phyloP scores from a whole-genome alignment of 164 flowering plant species.

The Magnolia officinalis region DNA sequence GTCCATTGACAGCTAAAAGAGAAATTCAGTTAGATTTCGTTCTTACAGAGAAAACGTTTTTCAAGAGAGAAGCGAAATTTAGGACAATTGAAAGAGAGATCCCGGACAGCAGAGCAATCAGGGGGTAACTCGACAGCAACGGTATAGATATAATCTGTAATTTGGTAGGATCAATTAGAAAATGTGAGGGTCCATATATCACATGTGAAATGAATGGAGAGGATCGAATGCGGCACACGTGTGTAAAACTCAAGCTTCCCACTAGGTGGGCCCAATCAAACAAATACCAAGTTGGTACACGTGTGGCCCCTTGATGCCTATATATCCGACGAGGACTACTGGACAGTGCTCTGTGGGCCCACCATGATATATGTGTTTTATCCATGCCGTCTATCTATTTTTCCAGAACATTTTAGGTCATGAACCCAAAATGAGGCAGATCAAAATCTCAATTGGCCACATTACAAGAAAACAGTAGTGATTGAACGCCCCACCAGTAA shows the following conservation, averaged over 20 bases:
- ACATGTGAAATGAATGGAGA: background rate
- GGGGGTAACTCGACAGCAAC: constrained; percentile 55
- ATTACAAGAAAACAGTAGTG: no score
- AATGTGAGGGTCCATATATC: background rate
- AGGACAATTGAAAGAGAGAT: constrained; percentile 35
- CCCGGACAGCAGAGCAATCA: constrained; percentile 61
- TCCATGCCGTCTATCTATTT: no score
- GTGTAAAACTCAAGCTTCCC: background rate
- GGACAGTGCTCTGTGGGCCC: no score
- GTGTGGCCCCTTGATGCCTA: no score
- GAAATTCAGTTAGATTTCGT: background rate
- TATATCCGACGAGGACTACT: no score
- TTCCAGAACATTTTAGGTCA: no score
- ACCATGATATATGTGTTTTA: no score
- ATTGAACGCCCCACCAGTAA: no score
- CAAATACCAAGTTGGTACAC: no score
- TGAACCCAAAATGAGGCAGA: no score
- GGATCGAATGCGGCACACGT: background rate
- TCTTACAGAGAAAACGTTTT: constrained; percentile 65
- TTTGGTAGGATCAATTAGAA: background rate
- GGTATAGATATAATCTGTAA: constrained; percentile 48
- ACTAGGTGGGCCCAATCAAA: no score
- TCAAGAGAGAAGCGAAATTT: constrained; percentile 53
- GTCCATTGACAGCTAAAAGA: background rate
- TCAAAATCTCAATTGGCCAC: no score